Base-by-base conservation (phyloP, 2,329 filamentous ascomycete genomes). In the Diaporthe caulivora region DNA sequence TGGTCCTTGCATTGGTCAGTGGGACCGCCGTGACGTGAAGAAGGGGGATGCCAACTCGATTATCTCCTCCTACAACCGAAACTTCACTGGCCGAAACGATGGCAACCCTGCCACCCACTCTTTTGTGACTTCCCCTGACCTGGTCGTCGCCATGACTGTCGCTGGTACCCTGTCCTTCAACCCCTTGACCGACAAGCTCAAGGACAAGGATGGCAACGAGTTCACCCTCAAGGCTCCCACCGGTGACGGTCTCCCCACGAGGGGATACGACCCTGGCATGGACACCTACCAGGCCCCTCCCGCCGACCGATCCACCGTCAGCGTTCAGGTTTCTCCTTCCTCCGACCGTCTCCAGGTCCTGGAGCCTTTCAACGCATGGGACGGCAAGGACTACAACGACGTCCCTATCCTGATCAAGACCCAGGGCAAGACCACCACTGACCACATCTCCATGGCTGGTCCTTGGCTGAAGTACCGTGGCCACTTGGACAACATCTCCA, bases 401-500 rank as follows among this genome's bases (percentile, higher is more conserved):
- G 87, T 97, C 75, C 95, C 95, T 75, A 97, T 99, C 81, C 89
- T 99, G 77, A 98, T 98, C 90, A 99, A 99, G 92, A 90, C 93
- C 77, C 86, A 97, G 86, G 96, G 96, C 85, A 98, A 98, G 92
- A 98, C 95, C 77, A 98, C 95, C 77, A 98, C 95, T 77, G 95
- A 98, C 83, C 95, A 98, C 88, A 98, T 98, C 86, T 98, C 95
- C 76, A 97, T 97, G 94, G 95, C 95, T 78, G 95, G 95, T 78
- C 95, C 95, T 76, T 98, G 95, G 95, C 89, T 98, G 84, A 98
- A 98, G 90, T 98, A 98, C 91, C 95, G 96, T 90, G 96, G 96
- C 76, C 96, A 98, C 84, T 90, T 98, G 81, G 96, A 98, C 91
- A 98, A 98, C 91, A 98, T 98, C 87, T 98, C 95, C 83, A 98